Evolutionary conservation across 148 eudicot genomes (phyloP), one percentile per base, ranked within the genome.

Genomic region (Drosera capensis): DNA sequence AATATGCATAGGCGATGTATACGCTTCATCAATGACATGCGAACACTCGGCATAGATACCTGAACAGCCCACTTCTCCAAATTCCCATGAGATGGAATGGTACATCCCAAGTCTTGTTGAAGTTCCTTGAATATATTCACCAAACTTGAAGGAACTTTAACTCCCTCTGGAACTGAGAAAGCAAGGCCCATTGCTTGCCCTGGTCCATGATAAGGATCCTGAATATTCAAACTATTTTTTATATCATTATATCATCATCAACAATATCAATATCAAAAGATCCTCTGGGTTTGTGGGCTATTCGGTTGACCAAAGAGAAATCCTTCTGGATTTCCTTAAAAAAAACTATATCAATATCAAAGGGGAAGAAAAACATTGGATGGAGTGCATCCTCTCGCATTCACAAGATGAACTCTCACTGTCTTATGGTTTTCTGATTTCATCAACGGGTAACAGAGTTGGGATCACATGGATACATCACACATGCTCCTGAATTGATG

Each of bases 141-240:
- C 39, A 90, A 75, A 64, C 97, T 90, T 38, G 97, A 75, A 55
- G 97, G 97, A 41, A 78, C 51, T 49, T 78, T 78, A 38, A 90
- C 45, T 24, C 95, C 93, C 55, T 73, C 71, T 13, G 97, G 95
- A 21, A 90, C 97, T 13, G 97, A 90, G 63, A 90, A 90, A 23
- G 92, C 63, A 58, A 90, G 92, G 36, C 97, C 97, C 95, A 84
- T 84, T 50, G 95, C 97, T 50, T 90, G 97, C 48, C 95, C 95
- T 29, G 92, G 85, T 49, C 95, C 97, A 64, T 90, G 97, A 66
- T 90, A 90, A 23, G 97, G 97, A 65, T 90, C 97, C 95, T 86
- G 61, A 47, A 3, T 43, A 21, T 43, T 8, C 2, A 28, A 28
- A 28, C 11, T 11, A 28, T 5, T 0, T 34, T 34, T 9, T 34